These are phyloP conservation scores for Hygrocybe punicea DNA, from an alignment of 768 basidiomycete species.

Conservation along the genomic window DNA sequence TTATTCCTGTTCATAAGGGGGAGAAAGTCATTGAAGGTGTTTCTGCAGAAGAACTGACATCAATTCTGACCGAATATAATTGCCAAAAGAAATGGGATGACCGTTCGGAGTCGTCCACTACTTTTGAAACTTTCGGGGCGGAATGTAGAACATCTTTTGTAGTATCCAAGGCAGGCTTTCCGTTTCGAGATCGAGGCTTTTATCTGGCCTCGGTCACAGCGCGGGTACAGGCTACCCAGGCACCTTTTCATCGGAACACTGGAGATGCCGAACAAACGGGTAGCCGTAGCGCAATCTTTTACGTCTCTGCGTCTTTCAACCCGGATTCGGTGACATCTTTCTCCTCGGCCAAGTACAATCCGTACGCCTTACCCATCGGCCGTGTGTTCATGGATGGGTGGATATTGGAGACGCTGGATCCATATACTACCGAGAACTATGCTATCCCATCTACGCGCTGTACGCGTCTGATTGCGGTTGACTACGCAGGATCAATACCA, in stretches of 20 bases:
- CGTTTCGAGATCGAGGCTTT: conserved; percentile 88
- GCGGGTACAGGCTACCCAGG: conserved; percentile 41
- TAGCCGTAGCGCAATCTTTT: conserved; percentile 66
- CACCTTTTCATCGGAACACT: conserved; percentile 42
- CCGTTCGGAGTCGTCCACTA: conserved; percentile 63
- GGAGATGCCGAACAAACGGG: conserved; percentile 41
- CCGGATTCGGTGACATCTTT: conserved; percentile 59
- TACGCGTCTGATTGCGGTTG: conserved; percentile 78
- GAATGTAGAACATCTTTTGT: conserved; percentile 70
- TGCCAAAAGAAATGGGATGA: conserved; percentile 87
- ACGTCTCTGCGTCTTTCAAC: conserved; percentile 78
- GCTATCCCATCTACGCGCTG: conserved; percentile 91
- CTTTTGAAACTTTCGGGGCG: conserved; percentile 76
- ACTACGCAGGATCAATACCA: conserved; percentile 83
- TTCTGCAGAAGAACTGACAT: conserved; percentile 85
- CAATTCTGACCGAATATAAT: conserved; percentile 64
- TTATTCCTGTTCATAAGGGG: conserved; percentile 81
- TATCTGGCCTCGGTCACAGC: conserved; percentile 75
- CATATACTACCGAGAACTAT: conserved; percentile 90
- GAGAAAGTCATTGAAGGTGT: conserved; percentile 91
- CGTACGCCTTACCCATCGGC: conserved; percentile 69
- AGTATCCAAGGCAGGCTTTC: conserved; percentile 75
- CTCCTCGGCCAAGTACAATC: conserved; percentile 68
- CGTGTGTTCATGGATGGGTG: conserved; percentile 88
- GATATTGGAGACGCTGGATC: conserved; percentile 94